Evolutionary conservation across 2,329 filamentous ascomycete species (phyloP).

Genomic region (Pseudogymnoascus destructans): DNA sequence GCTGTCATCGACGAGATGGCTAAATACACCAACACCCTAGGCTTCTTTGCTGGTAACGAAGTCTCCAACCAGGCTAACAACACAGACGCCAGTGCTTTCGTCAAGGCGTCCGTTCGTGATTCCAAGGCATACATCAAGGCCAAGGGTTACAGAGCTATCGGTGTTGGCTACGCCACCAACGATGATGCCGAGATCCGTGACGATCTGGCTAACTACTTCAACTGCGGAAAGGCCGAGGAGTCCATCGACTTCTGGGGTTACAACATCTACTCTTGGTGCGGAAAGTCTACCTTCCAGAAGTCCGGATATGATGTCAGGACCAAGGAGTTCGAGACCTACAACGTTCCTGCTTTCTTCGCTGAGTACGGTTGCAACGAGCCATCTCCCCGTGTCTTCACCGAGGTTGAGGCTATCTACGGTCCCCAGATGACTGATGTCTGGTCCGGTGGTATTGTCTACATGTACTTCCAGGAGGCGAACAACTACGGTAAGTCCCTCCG

Average conservation of each 20-base stretch:
- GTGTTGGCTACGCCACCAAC: constrained; percentile 92
- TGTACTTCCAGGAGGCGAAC: constrained; percentile 90
- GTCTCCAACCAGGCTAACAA: constrained; percentile 83
- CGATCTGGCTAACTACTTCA: constrained; percentile 83
- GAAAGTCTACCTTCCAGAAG: constrained; percentile 58
- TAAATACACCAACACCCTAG: constrained; percentile 80
- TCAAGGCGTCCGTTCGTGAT: constrained; percentile 95
- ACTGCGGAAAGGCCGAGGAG: constrained; percentile 57
- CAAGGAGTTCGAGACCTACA: constrained; percentile 76
- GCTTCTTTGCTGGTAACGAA: constrained; percentile 98
- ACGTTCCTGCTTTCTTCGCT: constrained; percentile 92
- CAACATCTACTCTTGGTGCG: constrained; percentile 99
- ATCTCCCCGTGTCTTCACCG: constrained; percentile 62
- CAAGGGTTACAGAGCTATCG: constrained; percentile 63
- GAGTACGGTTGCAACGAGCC: constrained; percentile 90
- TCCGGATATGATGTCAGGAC: constrained; percentile 78
- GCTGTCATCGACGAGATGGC: constrained; percentile 68
- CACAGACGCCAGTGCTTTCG: constrained; percentile 80
- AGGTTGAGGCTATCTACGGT: constrained; percentile 71
- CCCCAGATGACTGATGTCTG: constrained; percentile 72
- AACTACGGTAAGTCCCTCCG: constrained; percentile 52
- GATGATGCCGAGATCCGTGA: constrained; percentile 75
- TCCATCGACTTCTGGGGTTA: constrained; percentile 97
- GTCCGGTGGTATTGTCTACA: constrained; percentile 96
- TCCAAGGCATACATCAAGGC: constrained; percentile 85